A percentile compares a stretch with the other conserved stretches of the same genome.
Evolutionary conservation across 352 stramenopile genomes (phyloP).

Genomic region (Aphanomyces euteiches): DNA sequence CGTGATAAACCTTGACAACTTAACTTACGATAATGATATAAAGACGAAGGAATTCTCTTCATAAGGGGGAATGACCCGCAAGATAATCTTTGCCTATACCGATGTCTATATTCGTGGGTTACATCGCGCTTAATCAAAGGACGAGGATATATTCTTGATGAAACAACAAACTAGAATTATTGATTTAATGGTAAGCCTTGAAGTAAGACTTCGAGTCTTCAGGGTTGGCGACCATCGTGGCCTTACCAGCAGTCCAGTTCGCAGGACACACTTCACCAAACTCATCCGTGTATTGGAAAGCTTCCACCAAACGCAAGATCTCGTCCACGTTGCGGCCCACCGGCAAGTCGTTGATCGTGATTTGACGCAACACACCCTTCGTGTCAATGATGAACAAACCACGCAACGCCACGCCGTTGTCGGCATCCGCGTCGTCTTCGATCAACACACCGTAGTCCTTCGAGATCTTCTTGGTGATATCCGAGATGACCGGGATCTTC

Average conservation of each 20-base stretch:
- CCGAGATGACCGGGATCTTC: conserved; percentile 87
- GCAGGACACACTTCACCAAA: conserved; percentile 89
- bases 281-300: conserved; percentile 89
- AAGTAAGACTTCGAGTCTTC: conserved; percentile 80
- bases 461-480: conserved; percentile 84
- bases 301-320: conserved; percentile 85
- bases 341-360: conserved; percentile 86
- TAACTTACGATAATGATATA: too few relatives aligned
- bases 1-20: not conserved
- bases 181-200: too few relatives aligned
- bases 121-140: too few relatives aligned
- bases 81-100: too few relatives aligned
- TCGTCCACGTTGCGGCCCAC: conserved; percentile 89
- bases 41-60: too few relatives aligned
- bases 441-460: conserved; percentile 84
- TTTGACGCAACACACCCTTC: conserved; percentile 75
- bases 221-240: conserved; percentile 80
- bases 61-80: too few relatives aligned
- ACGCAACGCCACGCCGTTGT: conserved; percentile 71
- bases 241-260: conserved; percentile 88
- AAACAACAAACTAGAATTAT: too few relatives aligned
- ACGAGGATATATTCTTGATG: too few relatives aligned
- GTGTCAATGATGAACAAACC: conserved; percentile 90
- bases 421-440: conserved; percentile 45
- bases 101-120: too few relatives aligned